Evolutionary conservation across 257 asterid species (phyloP).

Genomic region (Solanum habrochaites): DNA sequence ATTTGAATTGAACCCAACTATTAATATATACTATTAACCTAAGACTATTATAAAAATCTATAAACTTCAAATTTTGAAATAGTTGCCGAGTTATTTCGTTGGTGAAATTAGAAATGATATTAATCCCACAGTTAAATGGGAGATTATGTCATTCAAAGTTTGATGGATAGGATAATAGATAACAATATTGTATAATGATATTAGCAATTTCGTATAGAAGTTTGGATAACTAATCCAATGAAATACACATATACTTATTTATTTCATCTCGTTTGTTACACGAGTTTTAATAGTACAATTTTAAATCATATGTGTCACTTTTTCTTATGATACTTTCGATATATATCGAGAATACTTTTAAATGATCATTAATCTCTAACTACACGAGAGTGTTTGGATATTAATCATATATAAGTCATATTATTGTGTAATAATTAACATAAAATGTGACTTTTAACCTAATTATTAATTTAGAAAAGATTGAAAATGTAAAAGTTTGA

Average conservation of each 20-base stretch:
- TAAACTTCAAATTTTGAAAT: neutral
- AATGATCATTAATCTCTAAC: neutral
- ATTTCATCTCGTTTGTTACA: fast-evolving
- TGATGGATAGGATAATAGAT: neutral
- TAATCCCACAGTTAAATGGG: neutral
- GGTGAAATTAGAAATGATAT: neutral
- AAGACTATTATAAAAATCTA: too few relatives aligned
- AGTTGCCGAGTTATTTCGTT: neutral
- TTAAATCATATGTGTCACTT: too few relatives aligned
- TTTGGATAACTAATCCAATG: neutral
- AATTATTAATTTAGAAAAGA: too few relatives aligned
- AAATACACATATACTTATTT: too few relatives aligned
- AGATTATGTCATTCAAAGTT: neutral
- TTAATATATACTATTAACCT: neutral
- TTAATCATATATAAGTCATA: too few relatives aligned
- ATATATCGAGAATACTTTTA: neutral
- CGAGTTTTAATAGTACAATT: too few relatives aligned
- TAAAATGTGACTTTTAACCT: neutral
- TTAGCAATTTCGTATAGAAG: neutral
- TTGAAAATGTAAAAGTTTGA: neutral
- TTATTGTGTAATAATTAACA: neutral
- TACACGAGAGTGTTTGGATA: neutral
- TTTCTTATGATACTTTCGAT: too few relatives aligned
- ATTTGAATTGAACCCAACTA: too few relatives aligned
- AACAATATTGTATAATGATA: too few relatives aligned